Base-by-base conservation (phyloP, 805 yeast genomes). In the Blastobotrys terrestris region DNA sequence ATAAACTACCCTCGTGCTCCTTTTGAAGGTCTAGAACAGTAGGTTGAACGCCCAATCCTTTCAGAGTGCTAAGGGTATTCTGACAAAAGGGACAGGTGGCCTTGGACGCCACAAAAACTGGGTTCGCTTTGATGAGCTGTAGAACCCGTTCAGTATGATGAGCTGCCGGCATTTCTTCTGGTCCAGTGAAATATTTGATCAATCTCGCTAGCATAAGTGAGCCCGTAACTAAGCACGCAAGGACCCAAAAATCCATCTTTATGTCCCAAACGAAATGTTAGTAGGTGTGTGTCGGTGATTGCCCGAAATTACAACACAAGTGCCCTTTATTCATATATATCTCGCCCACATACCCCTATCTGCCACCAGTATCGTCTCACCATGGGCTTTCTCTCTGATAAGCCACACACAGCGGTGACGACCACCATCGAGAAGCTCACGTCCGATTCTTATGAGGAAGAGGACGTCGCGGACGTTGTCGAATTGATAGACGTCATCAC, bases 81-180 rank as follows among this genome's bases (percentile, higher is more conserved):
- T 62, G 73, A 75, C 66, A 75, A 72, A 51, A 70, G 69, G 85
- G 84, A 64, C 87, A 82, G 68, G 80, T 81, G 43, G 86, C 75
- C 72, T 87, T 87, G 43, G 95, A 83, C 41, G 96, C 96, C 57
- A 90, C 80, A 66, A 90, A 86, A 52, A 89, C 75, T 45, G 82
- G 80, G 68, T 85, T 80, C 56, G 75, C 67, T 60, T 76, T 75
- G 72, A 89, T 86, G 59, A 87, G 75, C 40, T 71, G 67, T 67
- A 85, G 79, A 54, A 86, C 19, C 20, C 19, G 22, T 18, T 52
- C 55, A 3, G 44, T n/a, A 22, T 52, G 55, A 7, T 48, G 51
- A 2, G 52, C 44, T 11, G 49, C 35, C 7, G 55, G 45, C 55
- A 52, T 52, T 22, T 44, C 39, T 15, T 14, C 51, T 5, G 51